These are phyloP conservation scores for Aciculosporium take DNA, from an alignment of 2,329 filamentous ascomycete species.

Conservation along the genomic window DNA sequence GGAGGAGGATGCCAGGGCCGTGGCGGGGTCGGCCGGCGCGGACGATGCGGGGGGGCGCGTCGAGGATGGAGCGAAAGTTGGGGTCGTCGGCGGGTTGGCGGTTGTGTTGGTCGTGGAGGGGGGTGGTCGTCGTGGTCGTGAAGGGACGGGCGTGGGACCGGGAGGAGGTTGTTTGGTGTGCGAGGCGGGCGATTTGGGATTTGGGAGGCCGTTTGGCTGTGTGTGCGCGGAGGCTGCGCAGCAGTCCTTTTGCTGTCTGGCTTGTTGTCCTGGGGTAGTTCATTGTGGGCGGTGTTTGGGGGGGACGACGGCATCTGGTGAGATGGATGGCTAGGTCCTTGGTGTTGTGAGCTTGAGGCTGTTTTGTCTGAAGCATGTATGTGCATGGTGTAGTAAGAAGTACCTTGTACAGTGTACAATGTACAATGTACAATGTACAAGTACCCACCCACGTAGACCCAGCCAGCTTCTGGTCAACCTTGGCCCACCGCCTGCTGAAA, in stretches of 20 bases:
- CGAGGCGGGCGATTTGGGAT: not conserved
- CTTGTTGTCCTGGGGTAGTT: not conserved
- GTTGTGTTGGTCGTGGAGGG: slow-evolving; percentile 6
- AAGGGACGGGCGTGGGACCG: not conserved
- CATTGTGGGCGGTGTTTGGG: not conserved
- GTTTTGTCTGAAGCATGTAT: not conserved
- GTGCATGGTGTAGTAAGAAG: no score
- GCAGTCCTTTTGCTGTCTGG: not conserved
- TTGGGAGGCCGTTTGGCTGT: not conserved
- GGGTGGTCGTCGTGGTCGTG: not conserved
- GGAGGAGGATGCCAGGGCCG: slow-evolving; percentile 65
- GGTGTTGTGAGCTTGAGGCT: not conserved
- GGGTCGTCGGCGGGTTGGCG: slow-evolving; percentile 54
- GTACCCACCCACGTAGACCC: no score
- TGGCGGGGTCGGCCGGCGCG: slow-evolving; percentile 55
- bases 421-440: no score
- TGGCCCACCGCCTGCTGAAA: no score
- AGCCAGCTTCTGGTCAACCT: no score
- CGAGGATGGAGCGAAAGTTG: slow-evolving; percentile 70
- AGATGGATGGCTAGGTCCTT: not conserved
- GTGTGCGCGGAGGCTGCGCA: slow-evolving; percentile 13
- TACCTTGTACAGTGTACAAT: no score
- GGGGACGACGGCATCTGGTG: not conserved
- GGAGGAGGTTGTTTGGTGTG: not conserved
- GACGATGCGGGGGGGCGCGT: slow-evolving; percentile 70